Conservation (phyloP, 2,329 filamentous ascomycete species). For the Colletotrichum phormii region DNA sequence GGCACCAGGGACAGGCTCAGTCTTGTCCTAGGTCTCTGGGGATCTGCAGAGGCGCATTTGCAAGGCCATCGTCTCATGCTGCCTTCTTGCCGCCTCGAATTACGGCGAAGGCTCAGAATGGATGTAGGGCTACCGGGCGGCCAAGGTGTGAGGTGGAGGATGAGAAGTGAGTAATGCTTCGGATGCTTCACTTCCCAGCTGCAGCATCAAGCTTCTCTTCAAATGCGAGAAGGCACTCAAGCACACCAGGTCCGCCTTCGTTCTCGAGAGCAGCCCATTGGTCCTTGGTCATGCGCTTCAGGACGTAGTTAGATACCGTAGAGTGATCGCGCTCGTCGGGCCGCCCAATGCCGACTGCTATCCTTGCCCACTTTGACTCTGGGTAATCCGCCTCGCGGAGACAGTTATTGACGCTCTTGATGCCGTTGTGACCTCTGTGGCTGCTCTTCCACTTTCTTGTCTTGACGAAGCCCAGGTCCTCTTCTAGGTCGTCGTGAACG, state of each 20-base stretch:
- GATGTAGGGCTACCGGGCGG: neutral
- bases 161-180: too few relatives aligned
- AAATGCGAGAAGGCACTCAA: slow-evolving; percentile 60
- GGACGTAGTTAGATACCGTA: slow-evolving; percentile 81
- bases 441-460: slow-evolving; percentile 73
- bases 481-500: slow-evolving; percentile 90
- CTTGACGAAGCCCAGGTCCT: slow-evolving; percentile 73
- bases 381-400: slow-evolving; percentile 57
- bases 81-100: neutral
- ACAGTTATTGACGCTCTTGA: slow-evolving; percentile 72
- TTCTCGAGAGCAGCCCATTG: slow-evolving; percentile 65
- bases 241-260: slow-evolving; percentile 63
- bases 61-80: neutral
- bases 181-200: neutral
- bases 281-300: slow-evolving; percentile 70
- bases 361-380: slow-evolving; percentile 62
- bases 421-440: slow-evolving; percentile 78
- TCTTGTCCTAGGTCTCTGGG: neutral
- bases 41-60: neutral
- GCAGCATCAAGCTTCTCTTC: slow-evolving; percentile 45
- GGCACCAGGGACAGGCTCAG: neutral
- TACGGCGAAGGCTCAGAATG: neutral
- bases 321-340: slow-evolving; percentile 75
- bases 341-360: slow-evolving; percentile 90
- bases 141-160: neutral